Evolutionary conservation across 805 yeast genomes (phyloP), one percentile per base, ranked within the genome.

Genomic region (Torulaspora microellipsoides): DNA sequence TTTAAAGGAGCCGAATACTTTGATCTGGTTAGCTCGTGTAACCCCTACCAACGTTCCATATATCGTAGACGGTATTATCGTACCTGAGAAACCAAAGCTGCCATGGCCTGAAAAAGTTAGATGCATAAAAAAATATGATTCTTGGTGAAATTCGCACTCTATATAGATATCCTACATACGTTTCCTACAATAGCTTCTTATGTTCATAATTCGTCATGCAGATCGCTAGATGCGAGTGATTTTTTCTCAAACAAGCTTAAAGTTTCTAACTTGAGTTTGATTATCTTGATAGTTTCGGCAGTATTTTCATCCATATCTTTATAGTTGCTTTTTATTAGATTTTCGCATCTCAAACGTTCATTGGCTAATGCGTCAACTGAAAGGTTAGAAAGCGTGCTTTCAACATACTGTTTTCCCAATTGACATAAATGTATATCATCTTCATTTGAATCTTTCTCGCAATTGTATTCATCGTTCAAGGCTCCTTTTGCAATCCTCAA

Each of bases 1-100:
- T 59, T 67, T 80, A 51, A 80, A 75, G 50, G 56, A 50, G 3
- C 47, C 63, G 3, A 46, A 47, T 15, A 67, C 85, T 52, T 80
- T 82, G 45, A 76, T 89, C 25, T 89, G 97, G 97, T 69, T 87
- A 59, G 99, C 95, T 1, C 74, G 91, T 48, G 83, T 95, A 43
- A 72, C 77, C 3, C 98, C 98, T 3, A 71, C 73, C 40, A 85
- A 87, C 55, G 85, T 83, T 17, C 73, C 75, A 44, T 82, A 85
- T 2, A 79, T 91, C 8, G 85, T 87, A 41, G 85, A 88, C 53
- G 81, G 95, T 9, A 73, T 93, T 30, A 55, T 84, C 13, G 71
- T 79, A 6, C 83, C 81, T 5, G 83, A 81, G 1, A 76, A 73
- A 47, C 89, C 88, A 2, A 85, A 76, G 81, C 87, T 13, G 77